Base-by-base conservation (phyloP, 2,329 filamentous ascomycete genomes). In the Fusarium succisae region DNA sequence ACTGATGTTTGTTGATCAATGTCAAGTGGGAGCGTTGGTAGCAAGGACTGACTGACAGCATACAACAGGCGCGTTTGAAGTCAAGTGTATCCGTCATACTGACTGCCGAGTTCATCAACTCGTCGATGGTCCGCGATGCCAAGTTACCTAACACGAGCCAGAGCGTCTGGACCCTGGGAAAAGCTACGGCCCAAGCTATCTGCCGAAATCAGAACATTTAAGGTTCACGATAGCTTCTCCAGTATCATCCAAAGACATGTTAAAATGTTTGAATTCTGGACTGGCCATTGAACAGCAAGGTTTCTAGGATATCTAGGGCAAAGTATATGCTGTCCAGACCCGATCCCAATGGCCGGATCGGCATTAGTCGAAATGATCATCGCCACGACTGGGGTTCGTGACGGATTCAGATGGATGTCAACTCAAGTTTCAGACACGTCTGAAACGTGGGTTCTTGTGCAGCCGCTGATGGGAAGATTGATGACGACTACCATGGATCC, bases 371-470 rank as follows among this genome's bases (percentile, higher is more conserved):
- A 58, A 41, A 37, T n/a, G 14, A 47, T 44, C 48, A 22, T 44
- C 35, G 48, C 22, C 47, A 51, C 43, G 32, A 24, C 54, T 59
- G 47, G 70, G 66, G 58, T 57, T 30, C 43, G 70, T 72, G 58
- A 45, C 70, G 45, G 62, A 54, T 61, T 63, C 51, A 67, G 53
- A 48, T 55, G 57, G 61, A 55, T 63, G 59, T 44, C 59, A 53
- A 58, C 32, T 47, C 60, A 32, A 57, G 71, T 74, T 74, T 74
- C 71, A 72, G 63, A 74, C 53, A 15, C 12, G 43, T 74, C 63
- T 69, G 71, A 74, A 74, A 73, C 70, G 30, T 58, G 57, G 41
- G 58, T 57, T 64, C 45, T 43, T 59, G 28, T 47, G 51, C 37
- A 70, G 41, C 43, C 5, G 58, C 63, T 59, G 35, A 67, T 63